A percentile compares a stretch with the other conserved stretches of the same genome.
Conservation (phyloP, 2,329 filamentous ascomycete genomes). For the Fusarium hostae region DNA sequence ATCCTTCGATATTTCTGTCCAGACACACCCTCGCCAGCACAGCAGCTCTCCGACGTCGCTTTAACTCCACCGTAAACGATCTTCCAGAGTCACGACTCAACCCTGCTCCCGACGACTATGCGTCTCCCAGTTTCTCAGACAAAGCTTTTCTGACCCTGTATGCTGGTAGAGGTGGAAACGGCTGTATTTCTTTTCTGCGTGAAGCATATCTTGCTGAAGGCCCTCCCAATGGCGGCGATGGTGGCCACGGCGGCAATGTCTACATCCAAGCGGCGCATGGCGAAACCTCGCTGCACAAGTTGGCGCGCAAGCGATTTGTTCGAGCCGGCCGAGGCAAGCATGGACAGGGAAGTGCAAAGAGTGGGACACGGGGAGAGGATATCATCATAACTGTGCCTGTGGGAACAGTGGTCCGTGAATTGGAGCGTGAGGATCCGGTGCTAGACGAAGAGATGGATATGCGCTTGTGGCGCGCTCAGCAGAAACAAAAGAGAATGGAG, state of each 20-base stretch:
- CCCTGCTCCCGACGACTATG: constrained; percentile 85
- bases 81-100: constrained; percentile 73
- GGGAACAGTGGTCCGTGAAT: constrained; percentile 88
- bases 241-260: constrained; percentile 88
- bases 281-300: constrained; percentile 92
- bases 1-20: constrained; percentile 56
- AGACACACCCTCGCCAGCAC: constrained; percentile 21
- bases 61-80: constrained; percentile 49
- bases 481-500: constrained; percentile 49
- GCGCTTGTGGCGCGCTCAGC: constrained; percentile 47
- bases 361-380: constrained; percentile 86
- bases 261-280: constrained; percentile 94
- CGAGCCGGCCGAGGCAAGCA: constrained; percentile 81
- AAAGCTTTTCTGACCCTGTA: constrained; percentile 81
- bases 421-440: constrained; percentile 80
- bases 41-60: constrained; percentile 30
- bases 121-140: constrained; percentile 85
- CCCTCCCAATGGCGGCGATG: constrained; percentile 93
- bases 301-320: constrained; percentile 79
- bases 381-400: constrained; percentile 90
- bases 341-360: constrained; percentile 77
- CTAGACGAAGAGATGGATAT: constrained; percentile 67
- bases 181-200: constrained; percentile 92
- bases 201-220: constrained; percentile 91
- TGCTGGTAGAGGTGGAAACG: constrained; percentile 86